Percentiles rank a stretch among this genome's conserved stretches.
phyloP scores from a whole-genome alignment of 1,284 basidiomycete genomes.

The Vanrija pseudolonga region DNA sequence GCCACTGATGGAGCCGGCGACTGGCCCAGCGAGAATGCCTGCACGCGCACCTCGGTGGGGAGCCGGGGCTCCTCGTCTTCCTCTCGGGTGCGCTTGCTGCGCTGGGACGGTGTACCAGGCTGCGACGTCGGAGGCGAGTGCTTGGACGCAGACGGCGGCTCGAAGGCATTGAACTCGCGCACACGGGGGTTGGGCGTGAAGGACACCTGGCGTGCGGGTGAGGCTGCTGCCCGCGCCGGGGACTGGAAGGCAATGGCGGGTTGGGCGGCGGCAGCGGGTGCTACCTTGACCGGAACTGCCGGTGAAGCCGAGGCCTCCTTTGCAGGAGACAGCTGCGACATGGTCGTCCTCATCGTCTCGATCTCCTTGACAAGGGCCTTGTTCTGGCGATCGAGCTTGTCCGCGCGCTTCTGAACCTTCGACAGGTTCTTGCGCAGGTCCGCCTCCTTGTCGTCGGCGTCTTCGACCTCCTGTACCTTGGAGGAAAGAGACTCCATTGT shows the following conservation, averaged over 20 bases:
- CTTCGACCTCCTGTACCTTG: constrained; percentile 19
- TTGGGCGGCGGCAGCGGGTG: background rate
- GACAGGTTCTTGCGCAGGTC: constrained; percentile 16
- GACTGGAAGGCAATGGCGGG: background rate
- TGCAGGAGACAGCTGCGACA: background rate
- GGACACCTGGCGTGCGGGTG: background rate
- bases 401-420: background rate
- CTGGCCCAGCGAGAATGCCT: background rate
- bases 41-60: constrained; percentile 5
- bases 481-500: constrained; percentile 4
- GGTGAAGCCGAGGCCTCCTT: background rate
- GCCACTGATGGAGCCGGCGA: no score
- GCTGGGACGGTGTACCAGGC: background rate
- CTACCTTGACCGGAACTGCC: background rate
- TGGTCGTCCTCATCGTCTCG: constrained; percentile 7
- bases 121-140: background rate
- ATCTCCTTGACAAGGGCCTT: constrained; percentile 3
- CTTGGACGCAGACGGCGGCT: background rate
- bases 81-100: constrained; percentile 11
- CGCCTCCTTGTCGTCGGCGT: constrained; percentile 18
- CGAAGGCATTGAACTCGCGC: background rate
- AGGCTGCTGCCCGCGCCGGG: background rate
- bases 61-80: constrained; percentile 7
- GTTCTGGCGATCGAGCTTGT: constrained; percentile 16
- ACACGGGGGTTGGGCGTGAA: background rate